Percentiles rank a stretch among this genome's conserved stretches.
Evolutionary conservation across 805 yeast genomes (phyloP).

Genomic region (Candida railenensis): DNA sequence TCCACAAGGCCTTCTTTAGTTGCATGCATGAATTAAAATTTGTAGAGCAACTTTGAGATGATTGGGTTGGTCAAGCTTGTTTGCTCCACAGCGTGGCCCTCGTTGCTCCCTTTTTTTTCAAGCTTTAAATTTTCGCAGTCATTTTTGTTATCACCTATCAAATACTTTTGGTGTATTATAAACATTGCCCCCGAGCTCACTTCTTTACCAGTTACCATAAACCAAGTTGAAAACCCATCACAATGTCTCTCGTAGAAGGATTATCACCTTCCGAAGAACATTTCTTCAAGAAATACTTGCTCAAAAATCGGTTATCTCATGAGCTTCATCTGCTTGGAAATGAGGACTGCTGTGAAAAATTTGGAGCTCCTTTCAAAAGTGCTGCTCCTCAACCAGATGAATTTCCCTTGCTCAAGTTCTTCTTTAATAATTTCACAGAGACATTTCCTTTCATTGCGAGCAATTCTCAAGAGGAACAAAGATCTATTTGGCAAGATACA

Average conservation of each 20-base stretch:
- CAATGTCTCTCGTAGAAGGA: neutral
- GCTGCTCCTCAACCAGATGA: conserved; percentile 41
- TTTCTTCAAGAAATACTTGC: conserved; percentile 77
- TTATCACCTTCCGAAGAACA: conserved; percentile 74
- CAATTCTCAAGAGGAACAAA: conserved; percentile 45
- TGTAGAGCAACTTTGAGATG: no score
- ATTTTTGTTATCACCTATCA: no score
- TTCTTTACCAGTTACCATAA: neutral
- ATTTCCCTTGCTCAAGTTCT: conserved; percentile 69
- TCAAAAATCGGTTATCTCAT: conserved; percentile 56
- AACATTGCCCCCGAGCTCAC: neutral
- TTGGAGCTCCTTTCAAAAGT: conserved; percentile 75
- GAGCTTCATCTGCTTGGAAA: conserved; percentile 65
- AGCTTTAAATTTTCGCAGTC: no score
- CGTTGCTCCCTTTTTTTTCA: no score
- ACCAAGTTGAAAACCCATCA: neutral
- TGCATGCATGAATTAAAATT: no score
- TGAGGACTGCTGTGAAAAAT: conserved; percentile 58
- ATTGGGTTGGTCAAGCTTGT: no score
- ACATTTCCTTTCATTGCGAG: conserved; percentile 74
- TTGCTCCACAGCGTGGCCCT: no score
- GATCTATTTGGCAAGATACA: conserved; percentile 68
- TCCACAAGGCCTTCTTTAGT: no score
- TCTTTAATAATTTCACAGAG: conserved; percentile 59
- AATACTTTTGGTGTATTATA: neutral